Base-by-base conservation (phyloP, 306 rosid species). In the peach (Prunus persica) region DNA sequence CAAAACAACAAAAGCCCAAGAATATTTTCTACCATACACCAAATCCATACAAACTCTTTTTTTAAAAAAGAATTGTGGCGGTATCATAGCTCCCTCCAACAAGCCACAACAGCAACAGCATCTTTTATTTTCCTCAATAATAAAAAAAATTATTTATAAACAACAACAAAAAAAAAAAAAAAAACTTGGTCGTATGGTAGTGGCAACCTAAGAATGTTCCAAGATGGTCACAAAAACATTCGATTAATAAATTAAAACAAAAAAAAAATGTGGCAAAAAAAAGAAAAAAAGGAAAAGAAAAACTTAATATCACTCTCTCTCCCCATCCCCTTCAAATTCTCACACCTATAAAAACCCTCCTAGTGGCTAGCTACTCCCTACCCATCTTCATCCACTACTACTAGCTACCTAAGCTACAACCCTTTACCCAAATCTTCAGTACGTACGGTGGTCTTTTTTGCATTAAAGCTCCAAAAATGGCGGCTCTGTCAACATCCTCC, bases 401-500 rank as follows among this genome's bases (percentile, higher is more conserved):
- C 68, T 27, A 28, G 65, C 60, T 57, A 14, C 7, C 5, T 28
- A 47, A 28, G 43, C 67, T 30, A 28, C 30, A 62, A 6, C 16
- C 11, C 67, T 18, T 58, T 71, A 41, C 49, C 73, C 0, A 19
- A 14, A 32, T 14, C 18, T 46, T 60, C 57, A 72, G 41, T 14
- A 72, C 66, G 65, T 32, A 71, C 75, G 52, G 50, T 34, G 67
- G 45, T 28, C 45, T 38, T 12, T 6, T 15, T 60, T 51, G 12
- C 69, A 60, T 73, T 16, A 51, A 62, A 12, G 32, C 38, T 30
- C 18, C 72, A 80, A 73, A 81, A 81, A 93, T 93, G 98, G 97
- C 97, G 81, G 89, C 96, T 64, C 64, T 88, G 1, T 58, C 97
- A 11, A 60, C 86, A 11, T 87, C 86, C 58, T 19, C 22, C 72